Evolutionary conservation across 129 eudicot genomes (phyloP).

Genomic region (Saussurea involucrata): DNA sequence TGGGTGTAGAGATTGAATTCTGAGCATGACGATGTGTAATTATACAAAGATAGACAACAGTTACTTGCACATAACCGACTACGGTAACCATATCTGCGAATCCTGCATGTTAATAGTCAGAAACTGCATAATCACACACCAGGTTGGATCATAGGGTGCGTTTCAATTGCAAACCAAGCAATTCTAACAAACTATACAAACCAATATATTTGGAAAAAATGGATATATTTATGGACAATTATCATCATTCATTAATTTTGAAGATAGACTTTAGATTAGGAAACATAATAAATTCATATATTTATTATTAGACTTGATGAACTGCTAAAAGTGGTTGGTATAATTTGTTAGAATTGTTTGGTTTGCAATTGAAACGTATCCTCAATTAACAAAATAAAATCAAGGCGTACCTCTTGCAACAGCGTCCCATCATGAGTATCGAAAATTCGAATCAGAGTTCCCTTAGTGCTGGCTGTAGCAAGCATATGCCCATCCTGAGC

Average conservation of each 20-base stretch:
- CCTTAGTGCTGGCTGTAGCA: constrained; percentile 87
- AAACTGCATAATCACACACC: neutral
- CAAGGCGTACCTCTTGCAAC: constrained; percentile 70
- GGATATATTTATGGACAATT: no score
- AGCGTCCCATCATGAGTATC: constrained; percentile 73
- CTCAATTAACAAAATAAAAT: neutral
- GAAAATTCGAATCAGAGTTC: constrained; percentile 72
- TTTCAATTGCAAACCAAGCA: no score
- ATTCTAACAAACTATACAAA: no score
- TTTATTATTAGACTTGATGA: no score
- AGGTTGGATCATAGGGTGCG: neutral
- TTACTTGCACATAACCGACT: no score
- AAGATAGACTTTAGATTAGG: no score
- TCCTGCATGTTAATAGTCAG: neutral
- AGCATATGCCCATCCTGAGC: constrained; percentile 72
- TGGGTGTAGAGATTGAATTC: neutral
- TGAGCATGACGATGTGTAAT: neutral
- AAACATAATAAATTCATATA: no score
- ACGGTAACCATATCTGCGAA: neutral
- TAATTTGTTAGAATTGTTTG: no score
- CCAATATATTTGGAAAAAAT: no score
- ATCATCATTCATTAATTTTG: no score
- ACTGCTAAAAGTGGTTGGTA: no score
- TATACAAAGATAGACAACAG: neutral
- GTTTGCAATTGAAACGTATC: no score